phyloP scores from a whole-genome alignment of 345 rosid genomes.

The Boechera divaricarpa region DNA sequence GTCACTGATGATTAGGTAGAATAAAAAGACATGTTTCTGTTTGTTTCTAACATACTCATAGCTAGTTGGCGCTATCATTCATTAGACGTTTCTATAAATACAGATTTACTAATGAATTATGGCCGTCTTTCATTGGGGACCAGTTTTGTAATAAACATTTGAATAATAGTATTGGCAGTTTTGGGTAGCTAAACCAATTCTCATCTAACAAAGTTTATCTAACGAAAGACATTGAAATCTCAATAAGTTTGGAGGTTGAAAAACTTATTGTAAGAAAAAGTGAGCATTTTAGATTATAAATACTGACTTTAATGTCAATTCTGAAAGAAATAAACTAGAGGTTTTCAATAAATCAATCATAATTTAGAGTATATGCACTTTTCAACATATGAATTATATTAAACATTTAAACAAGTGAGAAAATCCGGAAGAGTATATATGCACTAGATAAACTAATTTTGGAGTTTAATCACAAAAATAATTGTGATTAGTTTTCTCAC shows the following conservation, averaged over 20 bases:
- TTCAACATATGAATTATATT: no score
- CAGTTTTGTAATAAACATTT: slow-evolving; percentile 13
- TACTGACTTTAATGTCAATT: not conserved
- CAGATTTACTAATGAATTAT: not conserved
- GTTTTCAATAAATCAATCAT: no score
- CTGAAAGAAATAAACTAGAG: no score
- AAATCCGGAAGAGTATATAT: no score
- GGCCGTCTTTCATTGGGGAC: not conserved
- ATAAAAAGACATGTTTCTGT: not conserved
- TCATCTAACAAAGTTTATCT: slow-evolving; percentile 1
- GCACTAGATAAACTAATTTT: no score
- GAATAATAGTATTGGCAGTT: not conserved
- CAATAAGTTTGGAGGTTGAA: not conserved
- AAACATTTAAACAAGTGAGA: no score
- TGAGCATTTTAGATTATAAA: not conserved
- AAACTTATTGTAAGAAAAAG: not conserved
- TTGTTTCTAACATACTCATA: not conserved
- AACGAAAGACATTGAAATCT: not conserved
- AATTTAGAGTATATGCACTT: no score
- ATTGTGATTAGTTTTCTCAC: no score
- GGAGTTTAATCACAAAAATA: no score
- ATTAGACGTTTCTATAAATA: not conserved
- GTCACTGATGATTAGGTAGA: not conserved
- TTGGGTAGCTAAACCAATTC: slow-evolving; percentile 10
- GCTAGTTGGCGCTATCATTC: not conserved